These are phyloP conservation scores for Lanmaoa rubissima DNA, from an alignment of 768 basidiomycete genomes.

Conservation along the genomic window DNA sequence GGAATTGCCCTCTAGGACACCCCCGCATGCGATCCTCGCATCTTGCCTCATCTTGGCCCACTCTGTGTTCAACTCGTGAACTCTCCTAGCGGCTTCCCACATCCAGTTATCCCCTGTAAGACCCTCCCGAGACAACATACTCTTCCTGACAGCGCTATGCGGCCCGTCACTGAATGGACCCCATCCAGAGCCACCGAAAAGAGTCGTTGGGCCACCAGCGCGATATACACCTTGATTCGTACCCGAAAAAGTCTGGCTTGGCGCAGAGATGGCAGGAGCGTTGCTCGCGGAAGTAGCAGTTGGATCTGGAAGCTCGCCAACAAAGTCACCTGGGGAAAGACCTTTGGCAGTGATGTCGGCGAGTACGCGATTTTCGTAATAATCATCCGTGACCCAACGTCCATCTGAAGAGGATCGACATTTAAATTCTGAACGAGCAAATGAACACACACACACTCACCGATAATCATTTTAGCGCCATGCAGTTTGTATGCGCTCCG, in stretches of 20 bases:
- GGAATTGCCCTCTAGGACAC: conserved; percentile 38
- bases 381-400: conserved; percentile 91
- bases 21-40: conserved; percentile 50
- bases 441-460: conserved; percentile 42
- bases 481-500: conserved; percentile 93
- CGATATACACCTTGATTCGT: conserved; percentile 73
- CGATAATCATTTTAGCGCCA: conserved; percentile 85
- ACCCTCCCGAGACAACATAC: conserved; percentile 72
- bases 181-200: conserved; percentile 81
- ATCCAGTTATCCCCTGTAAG: conserved; percentile 93
- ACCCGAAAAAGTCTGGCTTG: conserved; percentile 38
- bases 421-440: background rate
- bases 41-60: conserved; percentile 61
- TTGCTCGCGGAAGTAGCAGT: conserved; percentile 48
- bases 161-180: conserved; percentile 90
- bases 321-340: conserved; percentile 76
- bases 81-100: conserved; percentile 68
- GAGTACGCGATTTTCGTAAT: conserved; percentile 84
- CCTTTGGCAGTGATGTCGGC: conserved; percentile 80
- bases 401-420: conserved; percentile 56
- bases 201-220: conserved; percentile 88
- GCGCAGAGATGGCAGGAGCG: conserved; percentile 36
- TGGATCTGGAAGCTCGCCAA: conserved; percentile 80
- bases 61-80: conserved; percentile 59
- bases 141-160: conserved; percentile 79